Conservation (phyloP, 2,329 filamentous ascomycete genomes). For the Rutstroemia sp. region DNA sequence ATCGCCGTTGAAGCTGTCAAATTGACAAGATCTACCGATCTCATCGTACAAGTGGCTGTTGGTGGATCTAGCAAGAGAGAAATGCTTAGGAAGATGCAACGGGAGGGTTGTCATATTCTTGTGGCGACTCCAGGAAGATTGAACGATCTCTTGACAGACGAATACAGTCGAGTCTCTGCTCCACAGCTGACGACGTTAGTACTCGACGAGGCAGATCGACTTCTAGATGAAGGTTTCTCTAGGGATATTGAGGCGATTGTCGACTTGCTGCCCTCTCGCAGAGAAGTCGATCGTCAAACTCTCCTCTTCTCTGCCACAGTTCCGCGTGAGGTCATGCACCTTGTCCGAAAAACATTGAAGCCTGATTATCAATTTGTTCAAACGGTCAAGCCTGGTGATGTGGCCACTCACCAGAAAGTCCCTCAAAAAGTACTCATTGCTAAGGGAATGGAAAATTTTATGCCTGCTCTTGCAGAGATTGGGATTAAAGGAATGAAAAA, state of each 20-base stretch:
- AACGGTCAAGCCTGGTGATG: slow-evolving; percentile 74
- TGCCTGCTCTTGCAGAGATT: slow-evolving; percentile 60
- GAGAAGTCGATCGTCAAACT: slow-evolving; percentile 70
- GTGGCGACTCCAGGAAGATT: slow-evolving; percentile 87
- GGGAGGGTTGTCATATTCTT: slow-evolving; percentile 80
- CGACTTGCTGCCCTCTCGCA: slow-evolving; percentile 52
- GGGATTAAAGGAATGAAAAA: slow-evolving; percentile 33
- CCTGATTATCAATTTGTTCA: slow-evolving; percentile 82
- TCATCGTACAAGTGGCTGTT: slow-evolving; percentile 67
- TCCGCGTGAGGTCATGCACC: slow-evolving; percentile 69
- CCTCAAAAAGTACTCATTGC: slow-evolving; percentile 69
- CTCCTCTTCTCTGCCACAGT: slow-evolving; percentile 95
- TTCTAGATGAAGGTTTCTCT: slow-evolving; percentile 88
- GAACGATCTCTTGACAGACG: slow-evolving; percentile 64
- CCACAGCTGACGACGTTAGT: slow-evolving; percentile 79
- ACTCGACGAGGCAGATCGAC: slow-evolving; percentile 94
- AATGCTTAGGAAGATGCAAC: slow-evolving; percentile 30
- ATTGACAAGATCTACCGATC: slow-evolving; percentile 24
- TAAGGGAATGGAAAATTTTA: slow-evolving; percentile 64
- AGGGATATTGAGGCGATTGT: slow-evolving; percentile 57
- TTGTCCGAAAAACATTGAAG: slow-evolving; percentile 70
- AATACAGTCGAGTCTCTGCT: slow-evolving; percentile 32
- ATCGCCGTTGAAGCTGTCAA: slow-evolving; percentile 68
- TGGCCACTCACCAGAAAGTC: slow-evolving; percentile 76
- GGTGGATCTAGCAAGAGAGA: slow-evolving; percentile 73